Conservation (phyloP, 176 grass and related monocot species). For the Rhynchospora pubera region DNA sequence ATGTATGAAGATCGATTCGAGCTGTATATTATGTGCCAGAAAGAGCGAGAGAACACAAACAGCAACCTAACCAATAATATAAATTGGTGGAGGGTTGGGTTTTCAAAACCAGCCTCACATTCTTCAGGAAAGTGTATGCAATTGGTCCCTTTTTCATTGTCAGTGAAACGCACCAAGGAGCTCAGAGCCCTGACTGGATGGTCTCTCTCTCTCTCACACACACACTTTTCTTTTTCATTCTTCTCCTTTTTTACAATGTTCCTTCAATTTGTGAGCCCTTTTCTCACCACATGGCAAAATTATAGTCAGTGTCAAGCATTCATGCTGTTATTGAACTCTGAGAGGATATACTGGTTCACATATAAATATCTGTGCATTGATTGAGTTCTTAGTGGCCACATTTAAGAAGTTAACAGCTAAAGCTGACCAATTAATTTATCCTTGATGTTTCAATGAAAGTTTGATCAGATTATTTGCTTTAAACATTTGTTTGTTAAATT, state of each 20-base stretch:
- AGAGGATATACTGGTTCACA: background rate
- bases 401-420: background rate
- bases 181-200: slow-evolving; percentile 79
- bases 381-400: background rate
- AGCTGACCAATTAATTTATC: background rate
- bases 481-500: background rate
- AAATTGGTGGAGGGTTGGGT: slow-evolving; percentile 57
- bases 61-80: slow-evolving; percentile 30
- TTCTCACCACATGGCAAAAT: background rate
- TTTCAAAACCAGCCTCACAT: slow-evolving; percentile 30
- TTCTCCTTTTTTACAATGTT: background rate
- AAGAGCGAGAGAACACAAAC: slow-evolving; percentile 28
- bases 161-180: slow-evolving; percentile 78
- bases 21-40: slow-evolving; percentile 58
- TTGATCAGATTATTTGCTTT: background rate
- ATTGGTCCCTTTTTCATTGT: slow-evolving; percentile 72
- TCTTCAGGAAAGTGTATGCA: slow-evolving; percentile 37
- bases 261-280: background rate
- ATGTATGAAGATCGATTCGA: slow-evolving; percentile 93
- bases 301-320: background rate
- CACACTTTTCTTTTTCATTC: background rate
- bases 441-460: background rate
- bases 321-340: background rate
- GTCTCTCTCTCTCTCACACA: slow-evolving; percentile 24
- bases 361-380: background rate